A percentile compares a stretch with the other conserved stretches of the same genome.
Evolutionary conservation across 2,329 filamentous ascomycete species (phyloP).

Genomic region (Chaetomium sp.): DNA sequence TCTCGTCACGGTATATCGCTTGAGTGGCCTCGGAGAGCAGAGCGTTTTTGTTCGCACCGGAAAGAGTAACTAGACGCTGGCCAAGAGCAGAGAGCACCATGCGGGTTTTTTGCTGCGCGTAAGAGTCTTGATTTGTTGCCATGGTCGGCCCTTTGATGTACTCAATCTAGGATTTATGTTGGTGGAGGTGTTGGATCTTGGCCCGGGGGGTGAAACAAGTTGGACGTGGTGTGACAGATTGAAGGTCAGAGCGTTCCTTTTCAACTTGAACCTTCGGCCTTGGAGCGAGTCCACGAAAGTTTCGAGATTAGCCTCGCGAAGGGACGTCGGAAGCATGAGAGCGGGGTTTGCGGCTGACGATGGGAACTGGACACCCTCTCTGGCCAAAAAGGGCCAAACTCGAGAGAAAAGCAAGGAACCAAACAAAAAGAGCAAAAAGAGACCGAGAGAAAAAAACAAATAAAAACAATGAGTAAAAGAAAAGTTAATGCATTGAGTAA

Average conservation of each 20-base stretch:
- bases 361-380: neutral
- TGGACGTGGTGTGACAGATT: neutral
- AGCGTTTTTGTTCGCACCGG: conserved; percentile 13
- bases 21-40: conserved; percentile 17
- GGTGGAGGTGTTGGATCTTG: no score
- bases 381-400: no score
- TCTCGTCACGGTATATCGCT: neutral
- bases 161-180: neutral
- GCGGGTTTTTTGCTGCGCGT: conserved; percentile 11
- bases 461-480: no score
- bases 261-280: neutral
- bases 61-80: conserved; percentile 21
- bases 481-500: no score
- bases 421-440: no score
- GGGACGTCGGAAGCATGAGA: neutral
- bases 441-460: no score
- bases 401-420: no score
- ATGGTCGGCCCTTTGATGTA: neutral
- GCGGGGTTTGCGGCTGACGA: neutral
- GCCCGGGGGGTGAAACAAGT: no score
- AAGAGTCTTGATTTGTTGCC: conserved; percentile 1
- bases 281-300: neutral
- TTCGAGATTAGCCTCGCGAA: neutral
- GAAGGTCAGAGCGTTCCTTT: no score
- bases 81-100: conserved; percentile 15